A percentile compares a stretch with the other conserved stretches of the same genome.
phyloP scores from a whole-genome alignment of 169 alveolate genomes.

The Cryptosporidium meleagridis region DNA sequence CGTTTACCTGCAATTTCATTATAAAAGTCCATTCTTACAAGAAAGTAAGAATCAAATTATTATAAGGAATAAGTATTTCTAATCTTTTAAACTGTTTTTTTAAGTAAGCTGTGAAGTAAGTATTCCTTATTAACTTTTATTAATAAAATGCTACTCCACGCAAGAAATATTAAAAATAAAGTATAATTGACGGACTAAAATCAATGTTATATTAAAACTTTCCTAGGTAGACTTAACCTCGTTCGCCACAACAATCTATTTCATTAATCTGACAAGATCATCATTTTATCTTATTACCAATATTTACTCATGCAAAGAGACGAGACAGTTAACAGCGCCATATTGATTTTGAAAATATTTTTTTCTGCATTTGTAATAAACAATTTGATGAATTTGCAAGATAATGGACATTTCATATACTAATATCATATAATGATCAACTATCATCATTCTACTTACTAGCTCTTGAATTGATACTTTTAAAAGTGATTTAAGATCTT shows the following conservation, averaged over 20 bases:
- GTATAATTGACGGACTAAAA: background rate
- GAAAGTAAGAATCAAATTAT: too few relatives aligned
- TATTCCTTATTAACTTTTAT: too few relatives aligned
- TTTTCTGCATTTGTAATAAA: background rate
- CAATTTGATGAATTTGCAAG: background rate
- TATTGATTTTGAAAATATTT: background rate
- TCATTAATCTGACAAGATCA: background rate
- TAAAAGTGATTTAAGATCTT: background rate
- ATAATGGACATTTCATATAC: background rate
- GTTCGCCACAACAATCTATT: background rate
- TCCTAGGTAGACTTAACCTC: background rate
- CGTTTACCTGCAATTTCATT: background rate
- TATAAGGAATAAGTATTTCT: background rate
- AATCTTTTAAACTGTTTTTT: too few relatives aligned
- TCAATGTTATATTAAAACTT: background rate
- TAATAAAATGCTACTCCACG: background rate
- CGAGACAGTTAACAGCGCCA: slow-evolving; percentile 42
- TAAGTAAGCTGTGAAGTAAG: background rate
- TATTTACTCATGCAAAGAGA: slow-evolving; percentile 48
- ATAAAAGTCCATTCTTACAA: background rate
- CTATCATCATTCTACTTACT: background rate
- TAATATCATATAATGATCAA: background rate
- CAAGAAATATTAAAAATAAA: too few relatives aligned
- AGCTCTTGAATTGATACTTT: too few relatives aligned
- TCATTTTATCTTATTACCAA: background rate